Evolutionary conservation across 2,329 filamentous ascomycete genomes (phyloP).

Genomic region (Botrytis squamosa): DNA sequence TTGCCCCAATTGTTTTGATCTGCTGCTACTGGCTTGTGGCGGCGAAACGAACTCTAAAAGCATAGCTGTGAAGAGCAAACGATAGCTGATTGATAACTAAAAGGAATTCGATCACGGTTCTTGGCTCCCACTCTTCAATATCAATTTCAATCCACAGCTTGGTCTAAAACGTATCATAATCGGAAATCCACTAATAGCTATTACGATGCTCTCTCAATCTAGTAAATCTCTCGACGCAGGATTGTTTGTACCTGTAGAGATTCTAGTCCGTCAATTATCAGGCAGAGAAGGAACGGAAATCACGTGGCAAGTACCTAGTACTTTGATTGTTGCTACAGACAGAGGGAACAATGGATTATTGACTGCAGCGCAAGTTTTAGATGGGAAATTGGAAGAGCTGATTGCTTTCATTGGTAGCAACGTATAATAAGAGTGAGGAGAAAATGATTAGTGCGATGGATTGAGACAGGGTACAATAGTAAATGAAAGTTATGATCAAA

Average conservation of each 20-base stretch:
- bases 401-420: constrained; percentile 15
- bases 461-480: no score
- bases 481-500: background rate
- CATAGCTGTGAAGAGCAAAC: background rate
- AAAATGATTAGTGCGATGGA: background rate
- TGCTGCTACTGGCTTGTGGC: background rate
- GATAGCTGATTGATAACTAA: background rate
- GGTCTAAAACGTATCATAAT: constrained; percentile 28
- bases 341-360: constrained; percentile 20
- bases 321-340: constrained; percentile 25
- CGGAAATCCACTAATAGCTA: constrained; percentile 32
- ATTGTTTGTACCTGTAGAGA: constrained; percentile 30
- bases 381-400: constrained; percentile 27
- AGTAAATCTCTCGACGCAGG: constrained; percentile 23
- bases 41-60: background rate
- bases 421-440: background rate
- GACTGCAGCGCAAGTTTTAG: constrained; percentile 24
- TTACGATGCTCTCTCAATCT: constrained; percentile 31
- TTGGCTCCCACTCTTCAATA: constrained; percentile 29
- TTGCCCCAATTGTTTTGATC: background rate
- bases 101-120: constrained; percentile 30
- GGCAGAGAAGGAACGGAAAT: constrained; percentile 26
- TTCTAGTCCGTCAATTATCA: constrained; percentile 27
- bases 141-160: constrained; percentile 23
- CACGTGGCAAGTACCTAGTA: constrained; percentile 28